Evolutionary conservation across 192 early-diverging fungal species (phyloP), one percentile per base, ranked within the genome.

Genomic region (Entomortierella chlamydospora): DNA sequence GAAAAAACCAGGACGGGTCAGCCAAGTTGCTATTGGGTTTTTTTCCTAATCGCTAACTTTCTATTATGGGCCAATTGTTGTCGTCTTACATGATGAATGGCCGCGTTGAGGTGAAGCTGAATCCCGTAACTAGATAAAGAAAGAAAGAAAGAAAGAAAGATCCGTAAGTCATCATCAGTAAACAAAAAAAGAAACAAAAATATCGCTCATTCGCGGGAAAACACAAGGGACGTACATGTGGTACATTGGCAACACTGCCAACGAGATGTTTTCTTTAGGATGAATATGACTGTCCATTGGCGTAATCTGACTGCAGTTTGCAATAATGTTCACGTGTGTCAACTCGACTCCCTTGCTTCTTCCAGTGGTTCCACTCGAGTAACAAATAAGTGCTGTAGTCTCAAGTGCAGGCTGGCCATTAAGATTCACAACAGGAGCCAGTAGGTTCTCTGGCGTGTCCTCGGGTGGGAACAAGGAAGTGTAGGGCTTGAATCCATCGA

Each of bases 311-410:
- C 81, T 25, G 18, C 90, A 79, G 67, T 97, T 96, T 28, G 94
- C 85, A 11, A 94, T 90, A 69, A 96, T 87, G 84, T 96, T 96
- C 12, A 72, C 68, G 57, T 96, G 95, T 26, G 91, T 95, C 2
- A 92, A 89, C 55, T 87, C 83, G 20, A 98, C 94, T 67, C 95
- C 95, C 76, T 98, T 98, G 39, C 92, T 90, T 52, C 74, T 85
- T 13, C 93, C 90, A 0, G 84, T 88, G 18, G 88, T 90, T 7
- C 87, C 88, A 10, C 87, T 88, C 26, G 87, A 89, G 79, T 92
- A 95, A 73, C 89, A 92, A 20, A 94, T 81, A 67, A 89, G 90
- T 9, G 90, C 91, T 6, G 69, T 78, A 3, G 68, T 57, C 2
- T 78, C 67, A 17, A 52, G 20, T 12, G 74, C 59, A 20, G 63